Evolutionary conservation across 371 early-diverging fungal species (phyloP).

Genomic region (Apophysomyces ossiformis): DNA sequence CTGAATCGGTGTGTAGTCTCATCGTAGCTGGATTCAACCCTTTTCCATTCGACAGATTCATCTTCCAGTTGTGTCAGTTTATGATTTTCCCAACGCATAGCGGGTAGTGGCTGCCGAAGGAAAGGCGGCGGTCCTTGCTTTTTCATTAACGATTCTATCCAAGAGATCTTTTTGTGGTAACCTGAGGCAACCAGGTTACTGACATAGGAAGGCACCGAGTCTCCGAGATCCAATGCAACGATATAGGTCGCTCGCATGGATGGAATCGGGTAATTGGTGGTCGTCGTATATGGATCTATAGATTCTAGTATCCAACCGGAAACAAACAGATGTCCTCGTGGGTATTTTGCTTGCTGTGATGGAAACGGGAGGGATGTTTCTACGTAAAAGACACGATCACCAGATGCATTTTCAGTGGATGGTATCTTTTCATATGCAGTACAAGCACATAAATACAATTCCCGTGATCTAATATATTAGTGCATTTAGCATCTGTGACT

Average conservation of each 20-base stretch:
- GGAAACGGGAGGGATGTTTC: constrained; percentile 44
- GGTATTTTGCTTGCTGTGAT: constrained; percentile 31
- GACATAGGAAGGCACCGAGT: constrained; percentile 55
- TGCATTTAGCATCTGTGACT: not conserved
- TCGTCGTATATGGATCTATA: constrained; percentile 62
- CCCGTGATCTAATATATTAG: constrained; percentile 27
- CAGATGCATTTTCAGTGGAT: constrained; percentile 21
- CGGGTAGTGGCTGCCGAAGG: constrained; percentile 16
- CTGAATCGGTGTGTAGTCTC: constrained; percentile 14
- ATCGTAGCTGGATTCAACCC: constrained; percentile 16
- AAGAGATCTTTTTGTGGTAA: constrained; percentile 50
- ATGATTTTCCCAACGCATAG: constrained; percentile 18
- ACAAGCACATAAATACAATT: constrained; percentile 40
- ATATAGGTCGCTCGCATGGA: constrained; percentile 59
- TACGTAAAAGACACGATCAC: constrained; percentile 39
- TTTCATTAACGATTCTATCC: constrained; percentile 54
- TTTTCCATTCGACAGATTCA: constrained; percentile 19
- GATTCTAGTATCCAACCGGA: constrained; percentile 66
- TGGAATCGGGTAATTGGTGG: constrained; percentile 61
- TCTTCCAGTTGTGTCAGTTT: constrained; percentile 7
- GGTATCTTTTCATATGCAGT: constrained; percentile 39
- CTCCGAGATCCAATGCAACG: constrained; percentile 56
- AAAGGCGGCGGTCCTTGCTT: constrained; percentile 56
- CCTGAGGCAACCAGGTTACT: constrained; percentile 55
- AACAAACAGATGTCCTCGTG: constrained; percentile 46